Conservation (phyloP, 2,329 filamentous ascomycete genomes). For the Neofusicoccum ribis region DNA sequence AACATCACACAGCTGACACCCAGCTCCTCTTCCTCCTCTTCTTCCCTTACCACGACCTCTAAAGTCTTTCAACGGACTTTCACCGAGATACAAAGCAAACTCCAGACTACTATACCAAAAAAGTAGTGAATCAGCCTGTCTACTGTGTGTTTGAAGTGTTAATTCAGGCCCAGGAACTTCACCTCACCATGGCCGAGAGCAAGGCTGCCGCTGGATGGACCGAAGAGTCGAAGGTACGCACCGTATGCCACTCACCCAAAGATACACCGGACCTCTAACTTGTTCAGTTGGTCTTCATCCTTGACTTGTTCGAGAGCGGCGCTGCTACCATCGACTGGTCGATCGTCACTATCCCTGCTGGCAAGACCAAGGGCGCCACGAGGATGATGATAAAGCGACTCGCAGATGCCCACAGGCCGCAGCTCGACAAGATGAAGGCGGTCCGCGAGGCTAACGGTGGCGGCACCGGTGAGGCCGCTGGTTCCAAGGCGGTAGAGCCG, state of each 20-base stretch:
- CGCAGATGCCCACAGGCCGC: neutral
- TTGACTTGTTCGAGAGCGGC: neutral
- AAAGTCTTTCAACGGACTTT: no score
- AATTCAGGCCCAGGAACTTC: neutral
- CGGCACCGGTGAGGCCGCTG: neutral
- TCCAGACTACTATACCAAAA: no score
- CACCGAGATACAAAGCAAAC: no score
- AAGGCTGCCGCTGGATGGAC: neutral
- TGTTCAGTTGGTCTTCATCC: neutral
- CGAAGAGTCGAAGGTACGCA: neutral
- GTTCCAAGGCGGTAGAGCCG: neutral
- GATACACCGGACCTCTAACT: neutral
- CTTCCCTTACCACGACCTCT: neutral
- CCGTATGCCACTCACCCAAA: no score
- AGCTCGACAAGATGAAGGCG: neutral
- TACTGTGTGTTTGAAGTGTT: neutral
- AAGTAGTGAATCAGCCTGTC: no score
- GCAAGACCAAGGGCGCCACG: neutral
- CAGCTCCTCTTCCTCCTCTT: neutral
- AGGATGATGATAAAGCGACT: neutral
- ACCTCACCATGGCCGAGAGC: neutral
- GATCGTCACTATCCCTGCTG: neutral
- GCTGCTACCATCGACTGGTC: conserved; percentile 3
- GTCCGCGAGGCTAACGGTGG: neutral
- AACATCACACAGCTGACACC: neutral